phyloP scores from a whole-genome alignment of 1,284 basidiomycete genomes.

The Microbotryomycetes sp. region DNA sequence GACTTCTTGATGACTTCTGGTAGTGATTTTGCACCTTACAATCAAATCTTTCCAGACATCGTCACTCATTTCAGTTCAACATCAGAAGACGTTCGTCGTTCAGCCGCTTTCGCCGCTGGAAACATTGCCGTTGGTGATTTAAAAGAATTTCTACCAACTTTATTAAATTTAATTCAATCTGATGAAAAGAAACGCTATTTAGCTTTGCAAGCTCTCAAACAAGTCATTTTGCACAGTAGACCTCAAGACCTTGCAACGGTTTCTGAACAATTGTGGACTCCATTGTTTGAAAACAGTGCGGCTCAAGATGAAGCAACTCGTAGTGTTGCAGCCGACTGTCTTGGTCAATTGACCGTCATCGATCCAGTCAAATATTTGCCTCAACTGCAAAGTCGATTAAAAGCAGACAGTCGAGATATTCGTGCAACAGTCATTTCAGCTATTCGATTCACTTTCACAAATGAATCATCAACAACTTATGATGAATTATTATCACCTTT shows the following conservation, averaged over 20 bases:
- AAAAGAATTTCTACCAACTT: slow-evolving; percentile 71
- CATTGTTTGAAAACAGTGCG: slow-evolving; percentile 72
- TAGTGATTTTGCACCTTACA: slow-evolving; percentile 74
- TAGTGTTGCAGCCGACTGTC: slow-evolving; percentile 91
- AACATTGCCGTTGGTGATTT: slow-evolving; percentile 92
- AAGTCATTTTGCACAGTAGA: slow-evolving; percentile 87
- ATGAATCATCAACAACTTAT: slow-evolving; percentile 69
- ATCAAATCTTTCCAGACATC: slow-evolving; percentile 64
- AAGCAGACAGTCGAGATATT: slow-evolving; percentile 55
- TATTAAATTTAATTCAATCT: slow-evolving; percentile 69
- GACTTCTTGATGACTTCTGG: not conserved
- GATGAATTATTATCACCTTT: slow-evolving; percentile 81
- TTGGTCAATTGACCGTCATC: slow-evolving; percentile 88
- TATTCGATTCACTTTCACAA: slow-evolving; percentile 90
- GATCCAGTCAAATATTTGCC: slow-evolving; percentile 82
- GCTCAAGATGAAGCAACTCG: slow-evolving; percentile 72
- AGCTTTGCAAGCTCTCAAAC: slow-evolving; percentile 81
- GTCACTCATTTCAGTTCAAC: slow-evolving; percentile 67
- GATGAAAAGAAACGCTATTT: slow-evolving; percentile 70
- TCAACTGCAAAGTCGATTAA: slow-evolving; percentile 75
- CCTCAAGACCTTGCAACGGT: slow-evolving; percentile 72
- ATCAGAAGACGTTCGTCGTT: slow-evolving; percentile 74
- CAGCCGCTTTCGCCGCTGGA: slow-evolving; percentile 86
- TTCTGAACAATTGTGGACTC: slow-evolving; percentile 81
- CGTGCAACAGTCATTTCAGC: slow-evolving; percentile 82